A percentile compares a stretch with the other conserved stretches of the same genome.
phyloP scores from a whole-genome alignment of 306 rosid species.

The Castanea sativa region DNA sequence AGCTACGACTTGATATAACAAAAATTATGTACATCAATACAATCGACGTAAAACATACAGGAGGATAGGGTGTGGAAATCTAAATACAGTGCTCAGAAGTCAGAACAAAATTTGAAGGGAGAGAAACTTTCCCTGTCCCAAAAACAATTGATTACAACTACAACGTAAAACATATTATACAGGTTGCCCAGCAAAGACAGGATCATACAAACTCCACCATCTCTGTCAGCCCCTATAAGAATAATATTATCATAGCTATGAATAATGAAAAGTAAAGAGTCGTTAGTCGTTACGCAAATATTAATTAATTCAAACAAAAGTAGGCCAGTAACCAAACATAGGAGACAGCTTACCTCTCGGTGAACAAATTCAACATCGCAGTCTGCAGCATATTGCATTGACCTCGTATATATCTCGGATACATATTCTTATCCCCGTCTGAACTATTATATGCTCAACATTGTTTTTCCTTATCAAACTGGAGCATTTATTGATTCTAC shows the following conservation, averaged over 20 bases:
- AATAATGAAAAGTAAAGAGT: neutral
- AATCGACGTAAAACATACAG: constrained; percentile 17
- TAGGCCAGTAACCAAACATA: neutral
- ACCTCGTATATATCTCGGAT: constrained; percentile 13
- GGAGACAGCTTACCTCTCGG: neutral
- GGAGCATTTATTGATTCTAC: constrained; percentile 20
- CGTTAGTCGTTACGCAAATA: neutral
- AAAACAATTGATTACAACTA: constrained; percentile 21
- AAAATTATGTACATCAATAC: neutral
- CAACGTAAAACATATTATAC: constrained; percentile 19
- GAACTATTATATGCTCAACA: constrained; percentile 11
- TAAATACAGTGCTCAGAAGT: neutral
- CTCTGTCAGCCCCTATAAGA: constrained; percentile 26
- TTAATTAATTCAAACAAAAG: neutral
- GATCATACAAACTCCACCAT: constrained; percentile 26
- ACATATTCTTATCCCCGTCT: constrained; percentile 21
- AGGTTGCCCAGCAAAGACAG: constrained; percentile 29
- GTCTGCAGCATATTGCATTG: constrained; percentile 17
- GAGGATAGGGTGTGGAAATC: constrained; percentile 11
- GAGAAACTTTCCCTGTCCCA: constrained; percentile 5
- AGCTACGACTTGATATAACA: neutral
- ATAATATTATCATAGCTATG: constrained; percentile 4
- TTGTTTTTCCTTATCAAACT: constrained; percentile 21
- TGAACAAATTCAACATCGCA: constrained; percentile 14
- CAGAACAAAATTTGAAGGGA: constrained; percentile 18